A percentile compares a stretch with the other conserved stretches of the same genome.
These are phyloP conservation scores for Drosera capensis DNA, from an alignment of 148 eudicot species.

Conservation along the genomic window DNA sequence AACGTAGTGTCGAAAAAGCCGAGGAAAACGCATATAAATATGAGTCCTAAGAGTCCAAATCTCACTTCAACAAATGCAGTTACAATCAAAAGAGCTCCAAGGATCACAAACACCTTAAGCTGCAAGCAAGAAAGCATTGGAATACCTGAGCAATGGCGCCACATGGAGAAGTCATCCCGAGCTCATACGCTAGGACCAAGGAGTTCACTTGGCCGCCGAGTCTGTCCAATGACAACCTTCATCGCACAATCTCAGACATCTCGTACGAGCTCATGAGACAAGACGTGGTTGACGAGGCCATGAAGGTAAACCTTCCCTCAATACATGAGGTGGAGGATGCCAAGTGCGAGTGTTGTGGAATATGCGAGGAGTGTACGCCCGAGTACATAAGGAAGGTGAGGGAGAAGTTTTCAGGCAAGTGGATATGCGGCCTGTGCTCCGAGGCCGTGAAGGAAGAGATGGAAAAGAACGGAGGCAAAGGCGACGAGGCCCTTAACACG, in stretches of 20 bases:
- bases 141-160: too few relatives aligned
- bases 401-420: conserved; percentile 23
- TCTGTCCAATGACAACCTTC: conserved; percentile 26
- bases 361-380: conserved; percentile 51
- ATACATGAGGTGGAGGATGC: conserved; percentile 44
- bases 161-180: too few relatives aligned
- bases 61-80: too few relatives aligned
- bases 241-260: conserved; percentile 34
- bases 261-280: conserved; percentile 17
- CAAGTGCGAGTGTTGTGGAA: conserved; percentile 69
- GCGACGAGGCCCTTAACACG: conserved; percentile 32
- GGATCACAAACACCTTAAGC: too few relatives aligned
- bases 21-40: too few relatives aligned
- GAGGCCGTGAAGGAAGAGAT: conserved; percentile 63
- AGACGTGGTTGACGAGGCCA: conserved; percentile 3
- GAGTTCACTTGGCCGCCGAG: too few relatives aligned
- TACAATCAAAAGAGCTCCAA: too few relatives aligned
- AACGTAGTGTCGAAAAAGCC: too few relatives aligned
- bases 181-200: too few relatives aligned
- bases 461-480: conserved; percentile 47
- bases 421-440: conserved; percentile 48
- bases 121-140: too few relatives aligned
- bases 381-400: conserved; percentile 31
- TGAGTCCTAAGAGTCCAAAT: too few relatives aligned
- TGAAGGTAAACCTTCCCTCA: conserved; percentile 17